Conservation (phyloP, 2,329 filamentous ascomycete genomes). For the Sporothrix curviconia region DNA sequence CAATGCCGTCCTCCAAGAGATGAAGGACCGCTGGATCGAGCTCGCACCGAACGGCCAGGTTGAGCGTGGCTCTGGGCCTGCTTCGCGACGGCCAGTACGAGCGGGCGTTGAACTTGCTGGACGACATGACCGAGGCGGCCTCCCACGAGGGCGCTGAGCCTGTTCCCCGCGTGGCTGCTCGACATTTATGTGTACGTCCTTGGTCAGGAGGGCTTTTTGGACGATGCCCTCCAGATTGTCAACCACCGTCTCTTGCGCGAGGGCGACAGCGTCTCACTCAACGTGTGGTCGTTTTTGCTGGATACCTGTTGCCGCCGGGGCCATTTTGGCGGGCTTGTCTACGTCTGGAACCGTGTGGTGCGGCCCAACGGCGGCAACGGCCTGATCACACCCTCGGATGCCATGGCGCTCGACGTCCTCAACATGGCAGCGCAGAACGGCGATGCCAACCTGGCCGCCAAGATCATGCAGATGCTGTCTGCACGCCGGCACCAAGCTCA, state of each 20-base stretch:
- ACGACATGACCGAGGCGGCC: slow-evolving; percentile 54
- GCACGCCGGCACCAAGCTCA: slow-evolving; percentile 51
- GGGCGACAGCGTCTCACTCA: slow-evolving; percentile 36
- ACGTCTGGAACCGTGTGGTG: slow-evolving; percentile 58
- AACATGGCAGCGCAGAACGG: slow-evolving; percentile 62
- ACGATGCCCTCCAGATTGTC: slow-evolving; percentile 68
- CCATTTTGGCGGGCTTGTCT: slow-evolving; percentile 58
- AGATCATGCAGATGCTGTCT: slow-evolving; percentile 61
- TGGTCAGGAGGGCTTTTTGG: slow-evolving; percentile 63
- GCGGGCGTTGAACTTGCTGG: slow-evolving; percentile 64
- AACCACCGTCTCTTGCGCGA: slow-evolving; percentile 41
- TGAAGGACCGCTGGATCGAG: slow-evolving; percentile 66
- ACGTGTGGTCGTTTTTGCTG: slow-evolving; percentile 66
- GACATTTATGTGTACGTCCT: slow-evolving; percentile 72
- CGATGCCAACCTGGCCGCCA: slow-evolving; percentile 62
- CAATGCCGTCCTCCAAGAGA: slow-evolving; percentile 62
- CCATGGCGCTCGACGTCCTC: slow-evolving; percentile 50
- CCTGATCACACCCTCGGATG: slow-evolving; percentile 46
- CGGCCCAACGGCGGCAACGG: slow-evolving; percentile 27
- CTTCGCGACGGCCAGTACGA: slow-evolving; percentile 80
- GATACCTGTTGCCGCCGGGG: slow-evolving; percentile 61
- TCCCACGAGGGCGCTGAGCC: slow-evolving; percentile 24
- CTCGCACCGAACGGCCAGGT: slow-evolving; percentile 55
- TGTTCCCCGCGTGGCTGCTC: slow-evolving; percentile 66
- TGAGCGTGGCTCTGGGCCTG: slow-evolving; percentile 64